Percentiles rank a stretch among this genome's conserved stretches.
phyloP scores from a whole-genome alignment of 257 asterid genomes.

The Prunella vulgaris region DNA sequence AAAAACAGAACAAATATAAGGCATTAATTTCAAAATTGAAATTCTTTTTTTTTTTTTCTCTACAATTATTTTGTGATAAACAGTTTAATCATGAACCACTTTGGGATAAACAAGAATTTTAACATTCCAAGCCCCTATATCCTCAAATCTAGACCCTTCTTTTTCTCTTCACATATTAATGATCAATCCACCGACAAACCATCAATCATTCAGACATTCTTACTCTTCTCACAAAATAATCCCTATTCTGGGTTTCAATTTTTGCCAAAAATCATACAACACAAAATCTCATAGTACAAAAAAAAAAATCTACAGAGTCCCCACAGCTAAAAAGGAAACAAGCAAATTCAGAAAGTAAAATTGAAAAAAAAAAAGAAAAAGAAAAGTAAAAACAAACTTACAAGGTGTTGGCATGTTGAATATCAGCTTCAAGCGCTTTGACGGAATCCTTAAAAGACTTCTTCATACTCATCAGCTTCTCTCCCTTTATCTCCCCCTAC shows the following conservation, averaged over 20 bases:
- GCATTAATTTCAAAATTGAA: not conserved
- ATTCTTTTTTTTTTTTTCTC: not conserved
- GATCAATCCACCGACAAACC: not conserved
- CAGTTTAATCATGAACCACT: no score
- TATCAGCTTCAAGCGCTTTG: slow-evolving; percentile 93
- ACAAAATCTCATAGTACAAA: not conserved
- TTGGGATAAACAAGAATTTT: no score
- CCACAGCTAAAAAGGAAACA: not conserved
- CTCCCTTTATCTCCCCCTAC: slow-evolving; percentile 15
- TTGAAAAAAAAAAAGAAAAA: not conserved
- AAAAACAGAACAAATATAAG: slow-evolving; percentile 8
- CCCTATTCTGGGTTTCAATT: not conserved
- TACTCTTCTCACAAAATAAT: not conserved
- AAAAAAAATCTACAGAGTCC: not conserved
- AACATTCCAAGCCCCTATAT: no score
- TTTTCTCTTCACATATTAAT: not conserved
- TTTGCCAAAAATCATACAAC: not conserved
- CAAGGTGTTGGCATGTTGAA: slow-evolving; percentile 93
- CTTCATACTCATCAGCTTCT: slow-evolving; percentile 54
- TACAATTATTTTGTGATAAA: no score
- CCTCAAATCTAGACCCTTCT: slow-evolving; percentile 1
- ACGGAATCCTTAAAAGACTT: slow-evolving; percentile 84
- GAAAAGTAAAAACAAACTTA: slow-evolving; percentile 18
- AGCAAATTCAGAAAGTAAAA: not conserved
- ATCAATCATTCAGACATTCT: not conserved